Conservation (phyloP, 768 basidiomycete genomes). For the Crucibulum laeve region DNA sequence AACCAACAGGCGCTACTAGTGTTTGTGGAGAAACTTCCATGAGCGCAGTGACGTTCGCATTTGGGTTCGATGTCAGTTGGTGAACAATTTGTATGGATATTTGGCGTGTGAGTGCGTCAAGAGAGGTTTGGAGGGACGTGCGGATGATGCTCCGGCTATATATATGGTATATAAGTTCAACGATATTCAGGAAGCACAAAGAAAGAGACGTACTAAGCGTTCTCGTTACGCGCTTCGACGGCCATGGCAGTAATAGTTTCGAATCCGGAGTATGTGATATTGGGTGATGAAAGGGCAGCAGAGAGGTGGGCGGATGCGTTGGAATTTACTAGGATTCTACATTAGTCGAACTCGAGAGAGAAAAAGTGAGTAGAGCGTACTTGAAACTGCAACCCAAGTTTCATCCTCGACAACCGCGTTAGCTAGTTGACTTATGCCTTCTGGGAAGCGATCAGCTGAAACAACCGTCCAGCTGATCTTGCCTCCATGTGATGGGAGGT, state of each 20-base stretch:
- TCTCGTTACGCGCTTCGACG: slow-evolving; percentile 52
- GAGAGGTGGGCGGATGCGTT: slow-evolving; percentile 32
- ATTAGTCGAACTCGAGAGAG: background rate
- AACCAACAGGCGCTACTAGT: slow-evolving; percentile 44
- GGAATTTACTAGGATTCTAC: slow-evolving; percentile 29
- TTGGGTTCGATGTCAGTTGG: slow-evolving; percentile 20
- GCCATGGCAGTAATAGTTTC: slow-evolving; percentile 44
- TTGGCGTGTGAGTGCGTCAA: slow-evolving; percentile 27
- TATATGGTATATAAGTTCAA: background rate
- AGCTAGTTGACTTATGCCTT: slow-evolving; percentile 38
- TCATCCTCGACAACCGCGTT: slow-evolving; percentile 42
- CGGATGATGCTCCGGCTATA: slow-evolving; percentile 28
- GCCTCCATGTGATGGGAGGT: slow-evolving; percentile 22
- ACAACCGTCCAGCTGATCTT: slow-evolving; percentile 43
- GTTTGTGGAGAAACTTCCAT: slow-evolving; percentile 44
- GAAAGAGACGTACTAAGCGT: slow-evolving; percentile 43
- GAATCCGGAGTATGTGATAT: slow-evolving; percentile 43
- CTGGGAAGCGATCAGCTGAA: slow-evolving; percentile 38
- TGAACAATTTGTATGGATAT: slow-evolving; percentile 27
- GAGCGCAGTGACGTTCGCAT: slow-evolving; percentile 26
- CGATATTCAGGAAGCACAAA: background rate
- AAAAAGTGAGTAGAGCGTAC: slow-evolving; percentile 26
- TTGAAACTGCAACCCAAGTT: slow-evolving; percentile 50
- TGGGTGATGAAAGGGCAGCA: slow-evolving; percentile 29
- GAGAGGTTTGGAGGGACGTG: slow-evolving; percentile 26